Evolutionary conservation across 2,329 filamentous ascomycete species (phyloP), one percentile per base, ranked within the genome.

Genomic region (Teratosphaeria gauchensis): DNA sequence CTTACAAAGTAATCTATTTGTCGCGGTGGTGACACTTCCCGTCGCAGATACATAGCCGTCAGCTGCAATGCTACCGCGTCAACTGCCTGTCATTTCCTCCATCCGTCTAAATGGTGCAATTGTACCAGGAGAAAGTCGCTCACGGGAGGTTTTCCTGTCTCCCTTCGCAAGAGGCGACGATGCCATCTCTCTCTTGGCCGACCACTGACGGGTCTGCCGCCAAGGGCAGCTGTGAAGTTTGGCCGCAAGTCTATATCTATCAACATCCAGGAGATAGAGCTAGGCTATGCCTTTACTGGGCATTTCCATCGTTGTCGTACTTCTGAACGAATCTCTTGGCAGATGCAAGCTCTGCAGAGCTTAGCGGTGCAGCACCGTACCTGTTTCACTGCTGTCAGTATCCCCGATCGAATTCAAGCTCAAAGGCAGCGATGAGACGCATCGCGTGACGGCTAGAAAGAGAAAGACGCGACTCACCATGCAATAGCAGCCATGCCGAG

Each of bases 401-500:
- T 19, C 52, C 54, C 55, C 48, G 19, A 51, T 54, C 32, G 48
- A 14, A 31, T 24, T 16, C 21, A 30, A 56, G 54, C 58, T 38
- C 48, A 54, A 53, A 54, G 21, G 48, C 54, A 59, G 59, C 58
- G 53, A 35, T 4, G 35, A 19, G 42, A 21, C 19, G 42, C n/a
- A 19, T 21, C 19, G 42, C 42, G 42, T 48, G 42, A 48, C 9
- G 8, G 33, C 8, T 21, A 56, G 35, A 31, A 59, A 35, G 51
- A 56, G 32, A 53, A 42, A 53, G 54, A 57, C 53, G 33, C 16
- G 35, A 69, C 86, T 72, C 88, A 92, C 79, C 86, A 85, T 1
- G 78, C 80, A 58, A 94, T 84, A 12, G 84, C 82, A 0, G 74
- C 78, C 65, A 91, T 78, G 8, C 89, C 89, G 6, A 89, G 65